phyloP scores from a whole-genome alignment of 2,329 filamentous ascomycete species.

The Tolypocladium guangdongense region DNA sequence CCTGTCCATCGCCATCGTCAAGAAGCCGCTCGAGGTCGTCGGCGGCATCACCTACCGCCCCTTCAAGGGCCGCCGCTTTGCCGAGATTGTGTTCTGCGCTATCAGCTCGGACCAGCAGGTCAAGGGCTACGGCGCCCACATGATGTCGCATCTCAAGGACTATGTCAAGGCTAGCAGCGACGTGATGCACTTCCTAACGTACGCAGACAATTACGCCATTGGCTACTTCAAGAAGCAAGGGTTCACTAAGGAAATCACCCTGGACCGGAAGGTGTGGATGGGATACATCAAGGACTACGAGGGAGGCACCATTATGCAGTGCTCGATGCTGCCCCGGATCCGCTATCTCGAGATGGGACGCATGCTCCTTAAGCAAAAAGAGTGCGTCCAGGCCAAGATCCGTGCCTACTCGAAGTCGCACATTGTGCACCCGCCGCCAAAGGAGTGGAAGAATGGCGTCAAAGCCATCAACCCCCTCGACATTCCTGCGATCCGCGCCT shows the following conservation, averaged over 20 bases:
- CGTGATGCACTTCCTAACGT: conserved; percentile 98
- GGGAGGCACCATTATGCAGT: conserved; percentile 98
- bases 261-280: conserved; percentile 91
- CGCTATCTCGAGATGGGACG: conserved; percentile 87
- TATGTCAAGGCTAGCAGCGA: conserved; percentile 95
- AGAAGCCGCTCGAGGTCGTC: conserved; percentile 90
- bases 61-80: conserved; percentile 84
- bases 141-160: conserved; percentile 97
- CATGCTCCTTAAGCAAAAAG: conserved; percentile 96
- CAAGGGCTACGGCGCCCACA: conserved; percentile 93
- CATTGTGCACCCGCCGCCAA: conserved; percentile 73
- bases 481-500: conserved; percentile 80
- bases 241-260: conserved; percentile 95
- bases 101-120: conserved; percentile 97
- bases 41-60: conserved; percentile 94
- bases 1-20: conserved; percentile 92
- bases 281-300: conserved; percentile 99
- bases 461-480: conserved; percentile 71
- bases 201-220: conserved; percentile 97
- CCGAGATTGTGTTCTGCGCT: conserved; percentile 97
- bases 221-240: conserved; percentile 99
- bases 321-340: conserved; percentile 89
- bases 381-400: conserved; percentile 90
- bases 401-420: conserved; percentile 83
- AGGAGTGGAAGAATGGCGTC: conserved; percentile 71